Evolutionary conservation across 2,329 filamentous ascomycete genomes (phyloP), one percentile per base, ranked within the genome.

Genomic region (Clarireedia sp.): DNA sequence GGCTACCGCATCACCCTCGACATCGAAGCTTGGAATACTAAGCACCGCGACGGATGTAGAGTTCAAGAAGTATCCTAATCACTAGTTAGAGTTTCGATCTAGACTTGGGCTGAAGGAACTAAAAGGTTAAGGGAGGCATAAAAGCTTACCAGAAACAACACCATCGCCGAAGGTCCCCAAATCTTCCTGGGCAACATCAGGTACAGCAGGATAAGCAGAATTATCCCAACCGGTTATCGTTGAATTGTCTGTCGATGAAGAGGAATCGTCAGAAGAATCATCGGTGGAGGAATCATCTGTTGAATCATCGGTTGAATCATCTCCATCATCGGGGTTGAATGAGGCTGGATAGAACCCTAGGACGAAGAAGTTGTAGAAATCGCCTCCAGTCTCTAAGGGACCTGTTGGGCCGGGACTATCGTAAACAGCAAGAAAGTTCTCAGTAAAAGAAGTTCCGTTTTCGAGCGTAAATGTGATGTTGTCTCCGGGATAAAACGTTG

Each of bases 11-110:
- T 63, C 62, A 2, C 56, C 63, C 37, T 57, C 61, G 48, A 66
- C 63, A 6, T 67, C 58, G 47, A 74, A 74, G 50, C 59, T 69
- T 1, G 72, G 72, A 37, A 74, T 70, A 48, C 70, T 73, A 9
- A 75, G 61, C 0, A 75, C 69, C 5, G 67, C 69, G 7, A 67
- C 65, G n/a, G 45, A 61, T 7, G 49, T 43, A n/a, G 55, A 38
- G 7, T 60, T 54, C 16, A 67, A 57, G 37, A 65, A 66, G 29
- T 66, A 66, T 2, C 64, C 64, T 49, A 14, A 33, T 5, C 9
- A 14, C 16, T 12, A 8, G 23, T 56, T 19, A 51, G 23, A 26
- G 41, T 26, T 3, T 8, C 10, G 0, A 21, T 29, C 21, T 2
- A 5, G 2, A 8, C 36, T 8, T 29, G 8, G 14, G 3, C 9